Conservation (phyloP, 2,329 filamentous ascomycete genomes). For the Beauveria medogensis region DNA sequence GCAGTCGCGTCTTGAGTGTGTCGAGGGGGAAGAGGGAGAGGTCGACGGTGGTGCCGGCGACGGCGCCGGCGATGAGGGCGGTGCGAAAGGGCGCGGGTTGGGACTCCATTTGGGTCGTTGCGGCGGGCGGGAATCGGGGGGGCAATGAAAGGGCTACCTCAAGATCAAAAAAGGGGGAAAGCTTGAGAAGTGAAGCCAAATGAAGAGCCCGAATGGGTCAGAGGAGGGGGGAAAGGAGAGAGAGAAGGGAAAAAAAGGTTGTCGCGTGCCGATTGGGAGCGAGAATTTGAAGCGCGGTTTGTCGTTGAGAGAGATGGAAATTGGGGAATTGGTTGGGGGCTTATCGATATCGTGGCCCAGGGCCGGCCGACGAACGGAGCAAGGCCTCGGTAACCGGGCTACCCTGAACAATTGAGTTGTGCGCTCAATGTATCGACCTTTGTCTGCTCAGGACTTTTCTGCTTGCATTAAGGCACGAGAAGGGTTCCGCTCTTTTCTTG, state of each 20-base stretch:
- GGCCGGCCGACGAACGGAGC: conserved; percentile 2
- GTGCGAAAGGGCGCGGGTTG: conserved; percentile 41
- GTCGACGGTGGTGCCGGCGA: conserved; percentile 94
- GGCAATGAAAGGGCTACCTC: too few relatives aligned
- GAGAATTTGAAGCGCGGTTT: not conserved
- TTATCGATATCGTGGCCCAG: conserved; percentile 7
- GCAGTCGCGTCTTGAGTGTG: conserved; percentile 95
- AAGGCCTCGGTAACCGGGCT: not conserved
- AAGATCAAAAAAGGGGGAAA: too few relatives aligned
- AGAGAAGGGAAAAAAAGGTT: not conserved
- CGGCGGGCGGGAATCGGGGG: too few relatives aligned
- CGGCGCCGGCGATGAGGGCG: conserved; percentile 69
- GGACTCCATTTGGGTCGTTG: too few relatives aligned
- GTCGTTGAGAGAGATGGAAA: conserved; percentile 2
- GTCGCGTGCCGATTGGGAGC: not conserved
- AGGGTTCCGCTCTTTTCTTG: too few relatives aligned
- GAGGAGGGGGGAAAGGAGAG: too few relatives aligned
- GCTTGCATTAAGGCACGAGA: too few relatives aligned
- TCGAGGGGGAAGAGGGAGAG: conserved; percentile 95
- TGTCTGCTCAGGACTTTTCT: too few relatives aligned
- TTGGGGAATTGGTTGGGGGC: not conserved
- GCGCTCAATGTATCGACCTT: too few relatives aligned
- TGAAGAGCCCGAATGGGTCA: too few relatives aligned
- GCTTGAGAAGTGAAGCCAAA: not conserved
- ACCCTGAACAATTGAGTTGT: not conserved